Conservation (phyloP, 768 basidiomycete genomes). For the Leccinum imitatum region DNA sequence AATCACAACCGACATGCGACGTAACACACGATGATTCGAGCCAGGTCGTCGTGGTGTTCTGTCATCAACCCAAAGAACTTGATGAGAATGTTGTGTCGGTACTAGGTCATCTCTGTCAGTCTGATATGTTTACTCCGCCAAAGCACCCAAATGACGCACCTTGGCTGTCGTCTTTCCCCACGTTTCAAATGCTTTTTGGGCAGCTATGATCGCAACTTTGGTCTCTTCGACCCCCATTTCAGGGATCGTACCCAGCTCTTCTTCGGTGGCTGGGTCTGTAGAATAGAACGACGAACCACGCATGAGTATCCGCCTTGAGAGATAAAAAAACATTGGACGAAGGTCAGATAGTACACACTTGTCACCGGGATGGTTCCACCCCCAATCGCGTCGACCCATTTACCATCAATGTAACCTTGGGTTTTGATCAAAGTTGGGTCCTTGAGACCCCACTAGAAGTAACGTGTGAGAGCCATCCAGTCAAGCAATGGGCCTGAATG, state of each 20-base stretch:
- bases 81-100: constrained; percentile 80
- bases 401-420: constrained; percentile 78
- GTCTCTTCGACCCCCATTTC: constrained; percentile 89
- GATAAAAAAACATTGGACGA: background rate
- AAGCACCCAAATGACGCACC: constrained; percentile 38
- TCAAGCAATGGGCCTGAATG: background rate
- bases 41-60: constrained; percentile 84
- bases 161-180: constrained; percentile 91
- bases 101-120: constrained; percentile 36
- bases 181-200: constrained; percentile 72
- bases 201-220: constrained; percentile 80
- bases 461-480: background rate
- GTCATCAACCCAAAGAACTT: constrained; percentile 80
- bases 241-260: constrained; percentile 81
- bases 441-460: constrained; percentile 65
- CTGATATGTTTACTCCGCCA: background rate
- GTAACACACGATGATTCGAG: constrained; percentile 72
- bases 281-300: background rate
- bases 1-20: background rate
- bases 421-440: constrained; percentile 74
- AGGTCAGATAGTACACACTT: constrained; percentile 49
- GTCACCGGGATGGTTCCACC: constrained; percentile 71
- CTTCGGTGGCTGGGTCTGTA: constrained; percentile 84
- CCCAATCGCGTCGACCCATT: constrained; percentile 81
- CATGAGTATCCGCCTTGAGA: background rate